Evolutionary conservation across 2,329 filamentous ascomycete genomes (phyloP), one percentile per base, ranked within the genome.

Genomic region (Clathrospora elynae): DNA sequence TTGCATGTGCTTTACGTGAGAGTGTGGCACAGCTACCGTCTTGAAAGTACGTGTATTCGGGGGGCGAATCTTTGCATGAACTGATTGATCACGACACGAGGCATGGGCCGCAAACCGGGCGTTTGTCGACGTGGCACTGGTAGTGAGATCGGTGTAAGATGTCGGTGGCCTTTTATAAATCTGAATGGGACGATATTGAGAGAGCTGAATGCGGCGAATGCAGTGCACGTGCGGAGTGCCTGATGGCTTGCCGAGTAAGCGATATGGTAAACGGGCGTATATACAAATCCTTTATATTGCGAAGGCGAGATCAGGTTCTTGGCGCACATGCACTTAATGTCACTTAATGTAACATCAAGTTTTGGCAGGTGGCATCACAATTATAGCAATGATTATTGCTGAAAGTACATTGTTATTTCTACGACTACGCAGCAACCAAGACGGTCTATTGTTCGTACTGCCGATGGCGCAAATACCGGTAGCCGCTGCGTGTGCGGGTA

Each of bases 1-100:
- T 32, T 25, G 32, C 39, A 31, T 29, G 14, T 12, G 32, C 26
- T n/a, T 19, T 29, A 35, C 30, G 39, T 36, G 24, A 42, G 32
- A 42, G 23, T 36, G 32, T 30, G 39, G 39, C 32, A 42, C 32
- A 29, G 36, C n/a, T n/a, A n/a, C n/a, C n/a, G n/a, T n/a, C n/a
- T n/a, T n/a, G n/a, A n/a, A n/a, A n/a, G n/a, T n/a, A n/a, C n/a
- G n/a, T n/a, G n/a, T n/a, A n/a, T n/a, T n/a, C n/a, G n/a, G n/a
- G n/a, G n/a, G n/a, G n/a, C n/a, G n/a, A n/a, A n/a, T n/a, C n/a
- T n/a, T n/a, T n/a, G n/a, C n/a, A n/a, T n/a, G n/a, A n/a, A n/a
- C n/a, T n/a, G n/a, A n/a, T n/a, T n/a, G n/a, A n/a, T n/a, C n/a
- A n/a, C n/a, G n/a, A n/a, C n/a, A n/a, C n/a, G n/a, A n/a, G n/a